Conservation (phyloP, 805 yeast genomes). For the Hanseniaspora occidentalis region DNA sequence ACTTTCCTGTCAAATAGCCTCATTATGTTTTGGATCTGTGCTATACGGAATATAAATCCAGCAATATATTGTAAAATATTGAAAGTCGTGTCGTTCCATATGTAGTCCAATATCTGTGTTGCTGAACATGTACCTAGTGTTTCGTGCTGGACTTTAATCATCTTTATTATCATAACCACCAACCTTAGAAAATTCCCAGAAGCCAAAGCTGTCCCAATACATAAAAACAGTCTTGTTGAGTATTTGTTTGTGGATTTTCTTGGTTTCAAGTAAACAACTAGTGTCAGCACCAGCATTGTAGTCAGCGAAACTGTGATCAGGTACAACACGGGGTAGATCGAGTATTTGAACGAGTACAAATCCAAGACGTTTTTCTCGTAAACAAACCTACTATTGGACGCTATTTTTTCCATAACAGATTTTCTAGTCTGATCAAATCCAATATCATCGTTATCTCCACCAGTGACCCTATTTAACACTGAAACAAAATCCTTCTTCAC, state of each 20-base stretch:
- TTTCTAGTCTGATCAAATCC: no score
- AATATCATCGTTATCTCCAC: no score
- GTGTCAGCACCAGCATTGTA: conserved; percentile 47
- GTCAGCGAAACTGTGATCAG: conserved; percentile 54
- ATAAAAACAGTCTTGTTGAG: conserved; percentile 21
- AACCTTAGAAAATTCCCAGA: conserved; percentile 42
- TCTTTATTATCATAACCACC: conserved; percentile 34
- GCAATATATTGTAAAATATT: conserved; percentile 46
- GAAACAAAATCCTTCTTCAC: no score
- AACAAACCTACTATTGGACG: no score
- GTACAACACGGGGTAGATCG: conserved; percentile 50
- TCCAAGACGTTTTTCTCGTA: neutral
- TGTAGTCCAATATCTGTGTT: conserved; percentile 16
- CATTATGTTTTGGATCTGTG: conserved; percentile 63
- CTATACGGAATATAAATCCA: conserved; percentile 44
- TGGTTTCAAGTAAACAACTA: conserved; percentile 52
- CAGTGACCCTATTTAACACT: no score
- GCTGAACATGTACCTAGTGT: conserved; percentile 23
- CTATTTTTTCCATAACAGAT: no score
- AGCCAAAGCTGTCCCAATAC: conserved; percentile 36
- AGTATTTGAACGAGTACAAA: conserved; percentile 31
- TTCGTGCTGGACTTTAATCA: conserved; percentile 36
- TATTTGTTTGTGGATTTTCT: conserved; percentile 48
- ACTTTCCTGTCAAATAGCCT: conserved; percentile 52
- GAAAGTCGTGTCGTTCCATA: conserved; percentile 35